Percentiles rank a stretch among this genome's conserved stretches.
Conservation (phyloP, 2,329 filamentous ascomycete genomes). For the Aspergillus texensis region DNA sequence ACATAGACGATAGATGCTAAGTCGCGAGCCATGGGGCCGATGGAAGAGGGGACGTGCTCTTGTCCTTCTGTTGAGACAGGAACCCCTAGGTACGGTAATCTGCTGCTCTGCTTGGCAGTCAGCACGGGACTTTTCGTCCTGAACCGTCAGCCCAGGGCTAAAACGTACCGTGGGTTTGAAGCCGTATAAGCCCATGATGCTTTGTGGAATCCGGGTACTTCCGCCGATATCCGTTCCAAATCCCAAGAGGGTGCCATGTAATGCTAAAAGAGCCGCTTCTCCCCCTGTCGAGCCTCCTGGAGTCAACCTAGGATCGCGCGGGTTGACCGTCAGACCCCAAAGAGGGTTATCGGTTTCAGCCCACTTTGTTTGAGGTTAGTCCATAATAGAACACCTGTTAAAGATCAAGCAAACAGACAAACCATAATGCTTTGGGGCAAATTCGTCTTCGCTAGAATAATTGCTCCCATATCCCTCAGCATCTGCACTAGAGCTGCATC, state of each 20-base stretch:
- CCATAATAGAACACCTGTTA: background rate
- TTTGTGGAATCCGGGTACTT: conserved; percentile 52
- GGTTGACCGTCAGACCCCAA: conserved; percentile 54
- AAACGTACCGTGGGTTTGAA: conserved; percentile 48
- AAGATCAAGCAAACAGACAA: conserved; percentile 14
- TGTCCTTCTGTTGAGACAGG: conserved; percentile 66
- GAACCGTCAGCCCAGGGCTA: background rate
- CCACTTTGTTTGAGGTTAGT: conserved; percentile 42
- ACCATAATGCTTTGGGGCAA: conserved; percentile 57
- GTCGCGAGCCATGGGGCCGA: conserved; percentile 62
- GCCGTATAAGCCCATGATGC: conserved; percentile 53
- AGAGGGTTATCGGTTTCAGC: conserved; percentile 58
- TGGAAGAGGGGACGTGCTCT: conserved; percentile 64
- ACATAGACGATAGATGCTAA: conserved; percentile 53
- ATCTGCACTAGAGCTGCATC: conserved; percentile 56
- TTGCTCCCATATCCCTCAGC: conserved; percentile 52
- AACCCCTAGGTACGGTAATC: conserved; percentile 61
- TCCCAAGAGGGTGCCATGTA: conserved; percentile 49
- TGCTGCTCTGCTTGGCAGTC: conserved; percentile 49
- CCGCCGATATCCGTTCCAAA: conserved; percentile 58
- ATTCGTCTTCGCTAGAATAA: conserved; percentile 58
- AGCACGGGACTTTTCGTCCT: background rate
- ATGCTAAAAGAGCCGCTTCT: conserved; percentile 45
- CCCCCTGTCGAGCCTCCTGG: conserved; percentile 54
- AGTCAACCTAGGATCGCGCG: conserved; percentile 46